A percentile compares a stretch with the other conserved stretches of the same genome.
Conservation (phyloP, 2,329 filamentous ascomycete species). For the Triangularia setosa region DNA sequence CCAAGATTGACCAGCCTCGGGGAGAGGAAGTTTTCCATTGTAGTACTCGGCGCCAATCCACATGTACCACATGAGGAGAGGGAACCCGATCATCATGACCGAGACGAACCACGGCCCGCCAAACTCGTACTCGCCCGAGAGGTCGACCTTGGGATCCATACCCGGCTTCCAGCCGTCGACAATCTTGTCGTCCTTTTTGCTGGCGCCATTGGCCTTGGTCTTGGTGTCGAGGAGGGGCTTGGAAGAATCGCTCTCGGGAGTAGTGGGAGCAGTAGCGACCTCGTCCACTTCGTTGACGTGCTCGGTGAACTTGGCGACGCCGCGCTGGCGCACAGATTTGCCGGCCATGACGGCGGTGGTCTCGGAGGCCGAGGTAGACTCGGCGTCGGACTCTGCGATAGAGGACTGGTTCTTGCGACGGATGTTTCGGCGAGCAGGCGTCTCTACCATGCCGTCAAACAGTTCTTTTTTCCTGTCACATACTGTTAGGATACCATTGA, state of each 20-base stretch:
- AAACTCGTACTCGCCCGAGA: slow-evolving; percentile 71
- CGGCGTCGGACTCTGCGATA: slow-evolving; percentile 42
- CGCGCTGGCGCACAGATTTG: slow-evolving; percentile 43
- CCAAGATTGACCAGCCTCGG: slow-evolving; percentile 61
- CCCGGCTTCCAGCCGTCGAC: slow-evolving; percentile 58
- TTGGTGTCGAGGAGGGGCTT: slow-evolving; percentile 18
- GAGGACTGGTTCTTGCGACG: slow-evolving; percentile 50
- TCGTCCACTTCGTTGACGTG: slow-evolving; percentile 41
- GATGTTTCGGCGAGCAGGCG: slow-evolving; percentile 45
- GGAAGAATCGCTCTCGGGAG: slow-evolving; percentile 6
- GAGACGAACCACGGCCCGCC: slow-evolving; percentile 78
- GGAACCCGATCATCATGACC: slow-evolving; percentile 88
- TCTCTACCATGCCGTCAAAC: slow-evolving; percentile 59
- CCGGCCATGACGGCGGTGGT: slow-evolving; percentile 39
- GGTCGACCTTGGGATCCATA: slow-evolving; percentile 59
- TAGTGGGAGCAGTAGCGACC: slow-evolving; percentile 20
- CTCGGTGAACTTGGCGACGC: slow-evolving; percentile 47
- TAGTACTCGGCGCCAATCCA: slow-evolving; percentile 96
- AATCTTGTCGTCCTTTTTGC: slow-evolving; percentile 29
- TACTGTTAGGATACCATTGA: slow-evolving; percentile 6
- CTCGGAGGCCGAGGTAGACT: slow-evolving; percentile 46
- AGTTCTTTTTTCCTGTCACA: slow-evolving; percentile 54
- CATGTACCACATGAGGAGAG: slow-evolving; percentile 98
- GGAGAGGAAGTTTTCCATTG: slow-evolving; percentile 73
- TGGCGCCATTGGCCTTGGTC: slow-evolving; percentile 26